Conservation (phyloP, 352 stramenopile species). For the Thraustotheca clavata region DNA sequence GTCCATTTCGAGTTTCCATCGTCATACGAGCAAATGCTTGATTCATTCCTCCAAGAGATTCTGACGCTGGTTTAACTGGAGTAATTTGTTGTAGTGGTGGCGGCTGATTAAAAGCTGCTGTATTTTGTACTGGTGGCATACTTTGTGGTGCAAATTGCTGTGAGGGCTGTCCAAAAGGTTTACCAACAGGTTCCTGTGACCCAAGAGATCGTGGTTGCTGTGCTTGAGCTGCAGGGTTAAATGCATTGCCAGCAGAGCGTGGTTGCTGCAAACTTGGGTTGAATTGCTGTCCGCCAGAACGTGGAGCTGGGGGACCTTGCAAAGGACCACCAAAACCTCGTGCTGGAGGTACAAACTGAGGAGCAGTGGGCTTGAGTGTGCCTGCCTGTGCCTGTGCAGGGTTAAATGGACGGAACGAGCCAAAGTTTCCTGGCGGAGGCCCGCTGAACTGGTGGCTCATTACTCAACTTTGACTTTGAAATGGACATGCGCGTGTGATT, state of each 20-base stretch:
- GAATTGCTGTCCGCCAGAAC: background rate
- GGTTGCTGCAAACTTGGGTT: background rate
- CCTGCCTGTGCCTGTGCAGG: conserved; percentile 9
- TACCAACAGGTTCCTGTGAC: background rate
- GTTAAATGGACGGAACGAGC: conserved; percentile 17
- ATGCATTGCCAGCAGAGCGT: background rate
- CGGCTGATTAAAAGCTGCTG: background rate
- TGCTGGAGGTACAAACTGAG: too few relatives aligned
- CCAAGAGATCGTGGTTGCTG: background rate
- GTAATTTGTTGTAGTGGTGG: background rate
- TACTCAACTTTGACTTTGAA: too few relatives aligned
- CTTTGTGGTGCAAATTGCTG: background rate
- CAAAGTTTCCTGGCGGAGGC: conserved; percentile 18
- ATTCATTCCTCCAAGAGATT: background rate
- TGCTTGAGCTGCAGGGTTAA: background rate
- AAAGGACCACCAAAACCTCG: too few relatives aligned
- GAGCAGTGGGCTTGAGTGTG: background rate
- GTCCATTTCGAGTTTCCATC: background rate
- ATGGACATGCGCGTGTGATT: too few relatives aligned
- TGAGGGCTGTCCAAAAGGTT: background rate
- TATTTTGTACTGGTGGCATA: background rate
- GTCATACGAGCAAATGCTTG: background rate
- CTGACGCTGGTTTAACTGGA: background rate
- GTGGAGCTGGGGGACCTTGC: too few relatives aligned
- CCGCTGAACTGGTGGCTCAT: conserved; percentile 16